Evolutionary conservation across 257 asterid genomes (phyloP).

Genomic region (Jacaranda copaia): DNA sequence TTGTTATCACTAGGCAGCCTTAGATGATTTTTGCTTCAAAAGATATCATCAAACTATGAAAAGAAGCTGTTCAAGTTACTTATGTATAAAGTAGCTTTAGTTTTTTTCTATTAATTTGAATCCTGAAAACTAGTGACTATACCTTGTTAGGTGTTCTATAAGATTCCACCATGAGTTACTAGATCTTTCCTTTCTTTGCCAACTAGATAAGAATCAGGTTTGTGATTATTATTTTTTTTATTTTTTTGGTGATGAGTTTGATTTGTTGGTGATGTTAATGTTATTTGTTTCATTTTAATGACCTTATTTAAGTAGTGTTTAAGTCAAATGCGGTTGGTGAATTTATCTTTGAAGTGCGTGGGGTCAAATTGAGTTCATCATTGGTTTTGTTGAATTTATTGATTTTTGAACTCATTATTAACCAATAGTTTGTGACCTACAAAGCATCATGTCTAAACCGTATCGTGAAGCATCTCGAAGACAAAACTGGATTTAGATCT

Average conservation of each 20-base stretch:
- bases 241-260: not conserved
- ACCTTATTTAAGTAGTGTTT: slow-evolving; percentile 21
- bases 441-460: slow-evolving; percentile 1
- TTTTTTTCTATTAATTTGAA: not conserved
- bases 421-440: not conserved
- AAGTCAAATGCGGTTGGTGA: slow-evolving; percentile 11
- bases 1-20: not conserved
- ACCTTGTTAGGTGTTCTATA: not conserved
- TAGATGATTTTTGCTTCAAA: slow-evolving; percentile 12
- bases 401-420: slow-evolving; percentile 7
- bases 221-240: not conserved
- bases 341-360: no score
- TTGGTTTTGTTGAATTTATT: not conserved
- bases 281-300: slow-evolving; percentile 14
- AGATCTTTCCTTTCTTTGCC: not conserved
- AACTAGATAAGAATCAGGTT: not conserved
- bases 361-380: no score
- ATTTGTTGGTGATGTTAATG: slow-evolving; percentile 9
- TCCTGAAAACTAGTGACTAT: not conserved
- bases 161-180: not conserved
- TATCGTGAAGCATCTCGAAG: slow-evolving; percentile 19
- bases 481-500: slow-evolving; percentile 8
- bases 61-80: not conserved
- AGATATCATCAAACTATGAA: not conserved
- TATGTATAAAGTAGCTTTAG: not conserved